Evolutionary conservation across 768 basidiomycete genomes (phyloP), one percentile per base, ranked within the genome.

Genomic region (Termitomyces sp.): DNA sequence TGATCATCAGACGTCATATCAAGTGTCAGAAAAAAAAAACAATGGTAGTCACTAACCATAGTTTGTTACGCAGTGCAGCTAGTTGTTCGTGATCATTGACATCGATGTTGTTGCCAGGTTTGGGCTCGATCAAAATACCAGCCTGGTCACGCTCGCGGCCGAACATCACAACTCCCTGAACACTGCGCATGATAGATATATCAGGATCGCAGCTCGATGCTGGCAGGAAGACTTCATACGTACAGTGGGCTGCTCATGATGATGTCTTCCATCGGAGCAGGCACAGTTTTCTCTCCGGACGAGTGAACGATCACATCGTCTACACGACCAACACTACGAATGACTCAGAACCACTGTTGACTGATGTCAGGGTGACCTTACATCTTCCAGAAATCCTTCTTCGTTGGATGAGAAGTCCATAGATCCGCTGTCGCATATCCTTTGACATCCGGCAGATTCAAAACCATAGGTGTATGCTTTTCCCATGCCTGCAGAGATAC

Each of bases 71-170:
- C 12, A 77, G 69, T 15, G 65, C 60, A 6, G 66, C 67, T 1
- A 77, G 59, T 0, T 69, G 63, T n/a, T 52, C 67, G 22, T 66
- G 60, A 54, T 73, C 65, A 18, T 76, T 69, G 20, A 75, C 64
- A 40, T 77, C 70, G 33, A 75, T 46, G 0, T 49, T 40, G 32
- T 62, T 36, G 33, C 49, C 63, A 0, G 60, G 36, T 3, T 59
- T 59, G 5, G 70, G 70, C n/a, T 77, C 71, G 51, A 77, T 58
- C 50, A 77, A 67, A 15, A 78, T 58, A 1, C 76, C 76, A 13
- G 68, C 66, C 54, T 72, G 69, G 4, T 71, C 64, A n/a, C 67
- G 75, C 18, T 64, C 72, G 1, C 74, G 54, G 22, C 76, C 76
- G 11, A 77, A 78, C 67, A 78, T 71, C n/a, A 75, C 58, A 1